A percentile compares a stretch with the other conserved stretches of the same genome.
phyloP scores from a whole-genome alignment of 2,329 filamentous ascomycete species.

The Huntiella savannae region DNA sequence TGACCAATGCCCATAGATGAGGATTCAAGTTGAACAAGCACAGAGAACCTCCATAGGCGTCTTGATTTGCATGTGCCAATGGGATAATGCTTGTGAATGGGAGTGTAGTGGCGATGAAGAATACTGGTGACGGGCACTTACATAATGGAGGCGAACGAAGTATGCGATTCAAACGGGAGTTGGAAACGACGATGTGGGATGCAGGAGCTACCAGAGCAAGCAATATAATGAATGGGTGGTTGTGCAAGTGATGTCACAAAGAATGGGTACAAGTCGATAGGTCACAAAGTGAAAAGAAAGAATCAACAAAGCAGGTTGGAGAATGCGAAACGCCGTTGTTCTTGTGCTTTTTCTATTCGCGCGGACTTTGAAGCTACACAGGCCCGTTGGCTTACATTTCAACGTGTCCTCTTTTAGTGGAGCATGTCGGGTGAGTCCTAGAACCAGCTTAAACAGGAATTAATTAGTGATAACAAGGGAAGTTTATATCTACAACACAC shows the following conservation, averaged over 20 bases:
- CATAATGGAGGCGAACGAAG: not conserved
- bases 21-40: too few species aligned
- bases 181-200: not conserved
- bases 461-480: not conserved
- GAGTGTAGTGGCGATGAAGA: not conserved
- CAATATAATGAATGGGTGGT: not conserved
- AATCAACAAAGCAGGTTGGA: slow-evolving; percentile 2
- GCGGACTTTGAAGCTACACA: not conserved
- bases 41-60: too few species aligned
- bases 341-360: slow-evolving; percentile 7
- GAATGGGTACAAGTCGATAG: slow-evolving; percentile 15
- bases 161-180: not conserved
- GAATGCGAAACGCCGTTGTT: not conserved
- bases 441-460: not conserved
- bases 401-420: slow-evolving; percentile 12
- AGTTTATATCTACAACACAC: not conserved
- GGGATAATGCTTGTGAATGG: not conserved
- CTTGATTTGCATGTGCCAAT: not conserved
- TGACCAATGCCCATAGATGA: not conserved
- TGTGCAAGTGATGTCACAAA: not conserved
- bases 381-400: slow-evolving; percentile 5
- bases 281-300: slow-evolving; percentile 1
- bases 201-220: slow-evolving; percentile 1
- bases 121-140: not conserved
- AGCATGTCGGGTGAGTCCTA: not conserved